phyloP scores from a whole-genome alignment of 768 basidiomycete species.

The Psilocybe subaeruginosa region DNA sequence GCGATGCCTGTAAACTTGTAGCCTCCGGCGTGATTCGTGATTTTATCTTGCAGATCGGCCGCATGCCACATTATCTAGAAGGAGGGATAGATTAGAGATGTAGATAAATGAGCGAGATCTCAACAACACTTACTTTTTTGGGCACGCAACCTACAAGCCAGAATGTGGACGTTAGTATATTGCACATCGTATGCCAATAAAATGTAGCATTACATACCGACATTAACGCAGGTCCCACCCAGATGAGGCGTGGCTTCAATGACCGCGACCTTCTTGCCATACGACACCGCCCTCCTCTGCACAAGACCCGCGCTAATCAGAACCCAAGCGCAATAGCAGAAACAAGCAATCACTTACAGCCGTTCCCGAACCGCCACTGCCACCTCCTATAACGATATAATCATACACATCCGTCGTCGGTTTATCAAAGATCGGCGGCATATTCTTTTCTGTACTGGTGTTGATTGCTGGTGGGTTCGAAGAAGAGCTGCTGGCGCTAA shows the following conservation, averaged over 20 bases:
- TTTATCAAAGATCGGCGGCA: slow-evolving; percentile 71
- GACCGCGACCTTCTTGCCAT: slow-evolving; percentile 92
- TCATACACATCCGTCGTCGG: slow-evolving; percentile 75
- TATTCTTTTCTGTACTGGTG: slow-evolving; percentile 33
- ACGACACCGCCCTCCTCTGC: slow-evolving; percentile 89
- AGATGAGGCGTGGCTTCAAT: slow-evolving; percentile 76
- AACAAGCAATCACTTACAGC: slow-evolving; percentile 59
- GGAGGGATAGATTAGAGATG: slow-evolving; percentile 4
- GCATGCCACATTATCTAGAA: slow-evolving; percentile 97
- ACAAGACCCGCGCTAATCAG: not conserved
- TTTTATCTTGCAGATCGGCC: slow-evolving; percentile 85
- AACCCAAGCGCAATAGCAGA: not conserved
- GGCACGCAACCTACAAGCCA: slow-evolving; percentile 82
- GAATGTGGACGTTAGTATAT: not conserved
- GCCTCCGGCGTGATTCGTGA: slow-evolving; percentile 72
- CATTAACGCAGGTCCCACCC: slow-evolving; percentile 98
- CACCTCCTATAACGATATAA: slow-evolving; percentile 88
- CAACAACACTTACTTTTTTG: slow-evolving; percentile 72
- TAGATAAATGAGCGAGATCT: not conserved
- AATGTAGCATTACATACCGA: slow-evolving; percentile 61
- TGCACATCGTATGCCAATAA: not conserved
- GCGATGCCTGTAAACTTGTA: slow-evolving; percentile 70
- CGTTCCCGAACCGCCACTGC: slow-evolving; percentile 89
- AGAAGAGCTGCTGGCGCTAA: slow-evolving; percentile 27
- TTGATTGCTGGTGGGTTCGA: slow-evolving; percentile 20